Percentiles rank a stretch among this genome's conserved stretches.
These are phyloP conservation scores for Tremella yokohamensis DNA, from an alignment of 768 basidiomycete genomes.

Conservation along the genomic window DNA sequence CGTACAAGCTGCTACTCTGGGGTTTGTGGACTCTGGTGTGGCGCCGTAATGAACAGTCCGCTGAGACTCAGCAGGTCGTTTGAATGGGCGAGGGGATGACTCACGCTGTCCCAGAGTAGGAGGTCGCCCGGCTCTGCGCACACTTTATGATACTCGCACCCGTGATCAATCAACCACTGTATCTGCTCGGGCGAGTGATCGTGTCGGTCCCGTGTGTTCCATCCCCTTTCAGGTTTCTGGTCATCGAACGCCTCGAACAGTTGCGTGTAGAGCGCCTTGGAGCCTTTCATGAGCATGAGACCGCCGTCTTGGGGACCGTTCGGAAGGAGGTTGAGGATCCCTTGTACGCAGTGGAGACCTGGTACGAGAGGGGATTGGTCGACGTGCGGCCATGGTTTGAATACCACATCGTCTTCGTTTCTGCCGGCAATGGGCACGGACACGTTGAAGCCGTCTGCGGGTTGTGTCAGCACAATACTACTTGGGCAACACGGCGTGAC, in stretches of 20 bases:
- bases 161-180: constrained; percentile 43
- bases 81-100: not conserved
- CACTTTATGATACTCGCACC: constrained; percentile 47
- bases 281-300: constrained; percentile 31
- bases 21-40: constrained; percentile 25
- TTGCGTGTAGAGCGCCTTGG: constrained; percentile 19
- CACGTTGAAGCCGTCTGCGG: constrained; percentile 15
- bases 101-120: constrained; percentile 41
- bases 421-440: constrained; percentile 24
- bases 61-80: constrained; percentile 1
- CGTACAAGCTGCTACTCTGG: constrained; percentile 35
- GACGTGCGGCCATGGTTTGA: constrained; percentile 32
- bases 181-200: not conserved
- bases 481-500: not conserved
- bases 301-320: constrained; percentile 44
- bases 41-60: constrained; percentile 38
- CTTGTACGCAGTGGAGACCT: constrained; percentile 18
- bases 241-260: constrained; percentile 19
- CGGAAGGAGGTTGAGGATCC: constrained; percentile 32
- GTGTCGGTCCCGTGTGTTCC: not conserved
- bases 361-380: constrained; percentile 23
- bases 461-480: too few relatives aligned
- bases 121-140: constrained; percentile 45
- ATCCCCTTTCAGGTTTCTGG: not conserved
- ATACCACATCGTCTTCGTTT: constrained; percentile 18